Conservation (phyloP, 352 stramenopile genomes). For the Globisporangium polare region DNA sequence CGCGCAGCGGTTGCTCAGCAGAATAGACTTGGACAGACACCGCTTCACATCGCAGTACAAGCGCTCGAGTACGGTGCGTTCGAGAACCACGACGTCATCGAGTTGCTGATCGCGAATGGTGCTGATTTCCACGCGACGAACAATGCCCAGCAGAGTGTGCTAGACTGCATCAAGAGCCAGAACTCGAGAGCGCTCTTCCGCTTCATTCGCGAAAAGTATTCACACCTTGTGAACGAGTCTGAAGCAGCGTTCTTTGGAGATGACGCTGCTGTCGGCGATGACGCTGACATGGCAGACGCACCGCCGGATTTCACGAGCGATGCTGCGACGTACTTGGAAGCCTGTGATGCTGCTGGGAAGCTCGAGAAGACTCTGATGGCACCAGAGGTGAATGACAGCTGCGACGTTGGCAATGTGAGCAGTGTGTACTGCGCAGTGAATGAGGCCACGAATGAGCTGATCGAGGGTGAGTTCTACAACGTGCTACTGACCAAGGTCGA, state of each 20-base stretch:
- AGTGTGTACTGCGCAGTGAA: conserved; percentile 26
- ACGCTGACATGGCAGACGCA: conserved; percentile 20
- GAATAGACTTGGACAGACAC: conserved; percentile 42
- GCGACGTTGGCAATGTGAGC: conserved; percentile 47
- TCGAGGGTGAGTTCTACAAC: conserved; percentile 40
- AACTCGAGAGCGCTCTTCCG: conserved; percentile 46
- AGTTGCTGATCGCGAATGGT: conserved; percentile 36
- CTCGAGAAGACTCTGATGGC: conserved; percentile 39
- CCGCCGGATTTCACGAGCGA: conserved; percentile 40
- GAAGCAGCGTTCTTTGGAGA: conserved; percentile 24
- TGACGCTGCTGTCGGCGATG: conserved; percentile 9
- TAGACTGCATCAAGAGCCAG: conserved; percentile 54
- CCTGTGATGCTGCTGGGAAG: conserved; percentile 48
- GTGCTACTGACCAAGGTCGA: conserved; percentile 71
- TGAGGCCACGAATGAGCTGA: conserved; percentile 19
- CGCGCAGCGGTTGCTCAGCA: conserved; percentile 30
- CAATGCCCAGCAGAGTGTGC: conserved; percentile 24
- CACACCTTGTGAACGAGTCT: conserved; percentile 18
- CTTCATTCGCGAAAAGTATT: conserved; percentile 35
- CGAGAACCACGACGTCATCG: conserved; percentile 51
- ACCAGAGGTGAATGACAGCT: conserved; percentile 40
- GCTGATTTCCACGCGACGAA: conserved; percentile 30
- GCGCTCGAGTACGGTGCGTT: conserved; percentile 50
- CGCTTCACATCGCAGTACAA: conserved; percentile 53
- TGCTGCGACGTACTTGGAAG: conserved; percentile 37